These are phyloP conservation scores for Ceriops decandra DNA, from an alignment of 345 rosid genomes.

Conservation along the genomic window DNA sequence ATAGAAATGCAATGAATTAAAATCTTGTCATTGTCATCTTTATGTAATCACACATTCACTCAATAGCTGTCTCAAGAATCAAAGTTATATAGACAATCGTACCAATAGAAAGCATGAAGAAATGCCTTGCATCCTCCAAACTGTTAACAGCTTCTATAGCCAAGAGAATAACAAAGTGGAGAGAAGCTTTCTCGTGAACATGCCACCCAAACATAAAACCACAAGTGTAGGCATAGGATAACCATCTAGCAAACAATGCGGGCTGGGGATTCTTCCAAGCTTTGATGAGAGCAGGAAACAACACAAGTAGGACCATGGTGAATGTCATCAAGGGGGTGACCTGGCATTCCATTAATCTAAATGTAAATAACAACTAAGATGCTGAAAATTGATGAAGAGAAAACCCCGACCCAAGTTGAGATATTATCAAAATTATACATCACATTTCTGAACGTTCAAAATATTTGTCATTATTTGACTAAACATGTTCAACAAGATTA, in stretches of 20 bases:
- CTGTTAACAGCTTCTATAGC: conserved; percentile 69
- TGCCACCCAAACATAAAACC: conserved; percentile 98
- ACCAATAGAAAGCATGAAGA: conserved; percentile 78
- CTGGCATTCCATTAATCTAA: conserved; percentile 38
- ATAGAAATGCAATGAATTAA: neutral
- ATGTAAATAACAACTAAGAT: neutral
- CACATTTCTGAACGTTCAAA: neutral
- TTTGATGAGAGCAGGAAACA: conserved; percentile 71
- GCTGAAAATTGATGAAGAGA: neutral
- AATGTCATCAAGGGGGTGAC: conserved; percentile 68
- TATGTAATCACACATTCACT: neutral
- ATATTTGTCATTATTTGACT: neutral
- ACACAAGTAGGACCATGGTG: conserved; percentile 61
- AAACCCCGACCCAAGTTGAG: neutral
- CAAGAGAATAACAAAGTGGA: conserved; percentile 80
- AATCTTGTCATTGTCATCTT: neutral
- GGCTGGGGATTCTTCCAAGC: conserved; percentile 73
- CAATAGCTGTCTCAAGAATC: neutral
- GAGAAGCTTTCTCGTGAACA: conserved; percentile 96
- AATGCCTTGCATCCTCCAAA: conserved; percentile 80
- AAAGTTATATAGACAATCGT: conserved; percentile 10
- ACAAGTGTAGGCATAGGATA: conserved; percentile 79
- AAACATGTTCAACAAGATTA: neutral
- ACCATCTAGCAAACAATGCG: conserved; percentile 52
- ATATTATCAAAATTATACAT: neutral